Base-by-base conservation (phyloP, 2,329 filamentous ascomycete species). In the Pyrenochaeta sp. region DNA sequence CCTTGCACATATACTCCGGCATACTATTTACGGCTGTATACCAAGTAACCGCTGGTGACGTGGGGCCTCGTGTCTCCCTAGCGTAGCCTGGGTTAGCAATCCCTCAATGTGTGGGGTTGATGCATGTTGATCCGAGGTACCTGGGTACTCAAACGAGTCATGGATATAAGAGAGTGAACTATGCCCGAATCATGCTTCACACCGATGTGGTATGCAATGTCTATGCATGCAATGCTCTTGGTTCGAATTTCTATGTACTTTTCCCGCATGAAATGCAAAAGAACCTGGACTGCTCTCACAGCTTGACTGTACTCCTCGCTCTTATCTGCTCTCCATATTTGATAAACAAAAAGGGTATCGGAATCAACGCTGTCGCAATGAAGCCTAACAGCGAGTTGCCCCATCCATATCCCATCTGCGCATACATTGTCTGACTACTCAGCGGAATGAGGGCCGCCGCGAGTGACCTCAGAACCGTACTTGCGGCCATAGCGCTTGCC, bases 401-500 rank as follows among this genome's bases (percentile, higher is more conserved):
- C 65, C 71, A 76, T 2, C 72, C 72, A 23, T 72, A 68, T 0
- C 71, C 73, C 40, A 76, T 36, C 3, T 49, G 54, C 3, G 52
- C 57, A 43, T 74, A 76, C 65, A 76, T 66, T n/a, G 63, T 61
- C 35, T 65, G 60, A 27, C 65, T 70, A 15, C 61, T 69, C 23
- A 75, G 60, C 11, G 74, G 73, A 21, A 76, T 51, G 15, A 75
- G 48, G 0, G 72, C 72, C 4, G 69, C 74, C 35, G 53, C 52
- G n/a, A 72, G 30, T 35, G 60, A 68, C 7, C 73, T 56, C 27
- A 73, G 48, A 3, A 76, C 68, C 0, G 72, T 72, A 30, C 63
- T 72, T 7, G 74, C 74, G 1, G 72, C 71, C 58, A 74, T 70
- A 0, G 74, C 73, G 35, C 65, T 70, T 1, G 72, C 74, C 0